These are phyloP conservation scores for Ammopiptanthus mongolicus DNA, from an alignment of 306 rosid species.

Conservation along the genomic window DNA sequence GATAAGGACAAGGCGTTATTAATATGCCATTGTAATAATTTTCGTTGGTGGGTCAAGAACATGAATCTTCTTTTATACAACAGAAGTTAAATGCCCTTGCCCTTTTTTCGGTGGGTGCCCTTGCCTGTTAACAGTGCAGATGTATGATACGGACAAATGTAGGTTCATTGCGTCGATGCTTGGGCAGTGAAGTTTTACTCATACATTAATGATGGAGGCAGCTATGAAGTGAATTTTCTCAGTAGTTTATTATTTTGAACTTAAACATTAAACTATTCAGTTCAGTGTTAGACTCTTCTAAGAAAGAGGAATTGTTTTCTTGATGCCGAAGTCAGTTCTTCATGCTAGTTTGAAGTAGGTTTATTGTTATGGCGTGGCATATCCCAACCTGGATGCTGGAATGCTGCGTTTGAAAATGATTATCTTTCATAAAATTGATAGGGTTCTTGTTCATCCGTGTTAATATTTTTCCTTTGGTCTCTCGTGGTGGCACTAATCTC, in stretches of 20 bases:
- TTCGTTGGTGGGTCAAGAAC: slow-evolving; percentile 25
- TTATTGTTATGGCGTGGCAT: neutral
- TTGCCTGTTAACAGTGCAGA: neutral
- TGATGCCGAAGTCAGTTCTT: neutral
- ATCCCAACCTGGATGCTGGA: neutral
- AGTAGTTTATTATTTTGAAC: slow-evolving; percentile 7
- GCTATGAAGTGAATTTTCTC: neutral
- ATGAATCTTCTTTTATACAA: slow-evolving; percentile 9
- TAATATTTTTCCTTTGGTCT: neutral
- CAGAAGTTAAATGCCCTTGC: slow-evolving; percentile 19
- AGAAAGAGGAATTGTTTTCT: neutral
- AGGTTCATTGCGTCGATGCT: slow-evolving; percentile 8
- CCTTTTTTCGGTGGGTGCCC: neutral
- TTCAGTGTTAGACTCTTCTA: neutral
- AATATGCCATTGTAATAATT: slow-evolving; percentile 34
- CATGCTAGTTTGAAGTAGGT: neutral
- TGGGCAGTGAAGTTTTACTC: slow-evolving; percentile 1
- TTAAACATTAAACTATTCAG: neutral
- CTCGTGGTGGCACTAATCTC: neutral
- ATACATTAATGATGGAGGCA: slow-evolving; percentile 11
- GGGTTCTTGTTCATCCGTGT: neutral
- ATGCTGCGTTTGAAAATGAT: neutral
- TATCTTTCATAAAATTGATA: neutral
- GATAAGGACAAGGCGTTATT: slow-evolving; percentile 21
- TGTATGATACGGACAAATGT: slow-evolving; percentile 26